Evolutionary conservation across 2,329 filamentous ascomycete species (phyloP), one percentile per base, ranked within the genome.

Genomic region (Pseudogymnoascus sp.): DNA sequence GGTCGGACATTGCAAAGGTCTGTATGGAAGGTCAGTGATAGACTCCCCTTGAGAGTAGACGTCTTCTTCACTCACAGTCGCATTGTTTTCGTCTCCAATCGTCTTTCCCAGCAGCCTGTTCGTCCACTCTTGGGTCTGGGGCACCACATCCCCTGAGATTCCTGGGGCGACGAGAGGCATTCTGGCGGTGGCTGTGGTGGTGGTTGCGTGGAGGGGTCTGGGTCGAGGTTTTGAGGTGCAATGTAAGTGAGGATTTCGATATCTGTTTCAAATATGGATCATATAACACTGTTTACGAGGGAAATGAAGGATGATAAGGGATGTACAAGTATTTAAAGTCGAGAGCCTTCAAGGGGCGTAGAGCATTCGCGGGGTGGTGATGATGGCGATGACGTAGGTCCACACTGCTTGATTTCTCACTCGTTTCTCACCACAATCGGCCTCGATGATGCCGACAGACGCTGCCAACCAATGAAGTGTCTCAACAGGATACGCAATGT

Each of bases 121-220:
- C 10, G 50, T 57, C 50, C 50, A 57, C n/a, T 57, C 50, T 15
- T 57, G 50, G 17, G 28, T 57, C 50, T 57, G 50, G n/a, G 50
- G 50, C 10, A 57, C 50, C 28, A 57, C 50, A 33, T 57, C 50
- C 28, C 50, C 50, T 33, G 50, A 19, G 26, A 57, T 57, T 17
- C 9, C n/a, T 21, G 50, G 50, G 28, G 50, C 26, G n/a, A 57
- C 50, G 50, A 57, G 50, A 57, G 50, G 50, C 50, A 57, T 57
- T 33, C 2, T 57, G 50, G 17, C 50, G 19, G 47, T 10, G 11
- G 50, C 21, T 9, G 28, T 33, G 19, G 47, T 10, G 11, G 50
- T 33, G 9, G 28, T 33, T 57, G 5, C 17, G 50, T 57, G 26
- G 26, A 31, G n/a, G n/a, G 7, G 47, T 53, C 26, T 31, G 19